A percentile compares a stretch with the other conserved stretches of the same genome.
phyloP scores from a whole-genome alignment of 2,329 filamentous ascomycete genomes.

The Aspergillus neotritici region DNA sequence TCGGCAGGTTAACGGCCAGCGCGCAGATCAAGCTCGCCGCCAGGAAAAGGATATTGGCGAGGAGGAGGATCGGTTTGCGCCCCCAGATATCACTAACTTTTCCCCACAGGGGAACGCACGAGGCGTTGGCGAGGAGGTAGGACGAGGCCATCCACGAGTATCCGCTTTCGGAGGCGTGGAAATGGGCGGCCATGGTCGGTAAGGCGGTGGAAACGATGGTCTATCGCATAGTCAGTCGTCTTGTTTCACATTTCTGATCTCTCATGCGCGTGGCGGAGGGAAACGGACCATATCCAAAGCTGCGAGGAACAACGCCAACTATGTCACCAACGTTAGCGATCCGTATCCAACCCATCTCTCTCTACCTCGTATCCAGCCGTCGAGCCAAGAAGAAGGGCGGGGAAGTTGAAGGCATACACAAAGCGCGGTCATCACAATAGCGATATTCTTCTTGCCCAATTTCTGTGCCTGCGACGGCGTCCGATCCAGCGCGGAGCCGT shows the following conservation, averaged over 20 bases:
- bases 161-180: slow-evolving; percentile 39
- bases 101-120: slow-evolving; percentile 54
- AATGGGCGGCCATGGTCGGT: slow-evolving; percentile 40
- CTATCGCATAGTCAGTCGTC: slow-evolving; percentile 13
- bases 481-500: slow-evolving; percentile 24
- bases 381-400: neutral
- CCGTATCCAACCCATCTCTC: neutral
- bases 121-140: slow-evolving; percentile 42
- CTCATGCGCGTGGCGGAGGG: too few species aligned
- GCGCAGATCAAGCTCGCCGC: slow-evolving; percentile 58
- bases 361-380: neutral
- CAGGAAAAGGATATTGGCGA: slow-evolving; percentile 58
- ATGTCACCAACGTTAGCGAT: slow-evolving; percentile 1
- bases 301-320: slow-evolving; percentile 55
- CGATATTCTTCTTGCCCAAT: slow-evolving; percentile 37
- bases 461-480: slow-evolving; percentile 34
- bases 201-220: slow-evolving; percentile 44
- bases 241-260: neutral
- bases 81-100: slow-evolving; percentile 64
- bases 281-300: slow-evolving; percentile 50
- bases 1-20: slow-evolving; percentile 52
- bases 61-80: slow-evolving; percentile 56
- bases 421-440: slow-evolving; percentile 39
- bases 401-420: slow-evolving; percentile 28
- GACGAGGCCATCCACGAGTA: slow-evolving; percentile 47